Base-by-base conservation (phyloP, 176 grass and related monocot genomes). In the Pontederia paniculata region DNA sequence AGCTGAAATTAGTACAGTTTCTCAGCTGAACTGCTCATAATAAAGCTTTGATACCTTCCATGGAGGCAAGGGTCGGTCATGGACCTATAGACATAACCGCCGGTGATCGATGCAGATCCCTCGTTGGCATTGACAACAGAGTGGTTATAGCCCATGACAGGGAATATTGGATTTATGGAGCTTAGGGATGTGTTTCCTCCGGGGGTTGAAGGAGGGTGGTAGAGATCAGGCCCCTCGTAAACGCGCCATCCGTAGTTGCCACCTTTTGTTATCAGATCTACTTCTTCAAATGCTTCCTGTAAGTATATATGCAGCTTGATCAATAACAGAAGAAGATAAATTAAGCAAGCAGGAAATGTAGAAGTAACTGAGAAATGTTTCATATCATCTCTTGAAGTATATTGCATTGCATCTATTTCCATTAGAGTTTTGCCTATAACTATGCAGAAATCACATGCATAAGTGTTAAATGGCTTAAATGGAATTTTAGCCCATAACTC, bases 181-280 rank as follows among this genome's bases (percentile, higher is more conserved):
- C 25, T 13, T 42, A 66, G 48, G 14, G 63, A 66, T 15, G 49
- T 66, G 18, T 66, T 53, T 54, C 84, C 89, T 51, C 84, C 78
- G 50, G 80, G 84, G 23, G 80, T 58, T 51, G 47, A 64, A 21
- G 70, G 11, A 48, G 89, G 80, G 8, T 81, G 63, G 63, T 25
- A 94, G 50, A 94, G 46, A 9, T 66, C 62, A 7, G 80, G 80
- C 13, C 88, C 89, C 48, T 94, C 89, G 3, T 94, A 94, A 48
- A 54, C 72, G 0, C 80, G 74, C 89, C 80, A 94, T 57, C 89
- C 89, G 21, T 94, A 94, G 64, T 94, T 94, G 45, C 89, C 89
- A 73, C 70, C 43, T 44, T 54, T 23, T 28, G 53, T 48, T 14
- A 73, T 52, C 54, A 72, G 49, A 50, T 60, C 17, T 53, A 61